These are phyloP conservation scores for Mrakia frigida DNA, from an alignment of 768 basidiomycete genomes.

Conservation along the genomic window DNA sequence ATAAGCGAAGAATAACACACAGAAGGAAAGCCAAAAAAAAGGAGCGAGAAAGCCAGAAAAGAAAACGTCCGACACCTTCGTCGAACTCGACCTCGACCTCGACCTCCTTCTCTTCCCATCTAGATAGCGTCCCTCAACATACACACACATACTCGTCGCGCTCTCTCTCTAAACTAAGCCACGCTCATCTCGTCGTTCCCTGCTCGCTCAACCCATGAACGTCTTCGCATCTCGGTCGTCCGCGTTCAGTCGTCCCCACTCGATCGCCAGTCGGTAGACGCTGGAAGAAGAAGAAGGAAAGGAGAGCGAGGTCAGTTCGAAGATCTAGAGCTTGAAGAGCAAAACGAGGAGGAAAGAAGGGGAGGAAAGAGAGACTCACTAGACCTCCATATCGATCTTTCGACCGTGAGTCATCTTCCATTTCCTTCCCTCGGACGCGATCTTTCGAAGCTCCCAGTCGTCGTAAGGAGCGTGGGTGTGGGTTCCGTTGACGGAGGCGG, in stretches of 20 bases:
- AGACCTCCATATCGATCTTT: conserved; percentile 87
- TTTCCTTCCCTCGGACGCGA: conserved; percentile 84
- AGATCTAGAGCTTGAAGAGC: background rate
- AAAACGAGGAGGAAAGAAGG: conserved; percentile 17
- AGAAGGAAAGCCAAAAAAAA: too few species aligned
- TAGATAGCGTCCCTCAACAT: background rate
- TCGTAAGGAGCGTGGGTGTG: conserved; percentile 8
- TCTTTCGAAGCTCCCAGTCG: conserved; percentile 67
- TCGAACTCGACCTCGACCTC: too few species aligned
- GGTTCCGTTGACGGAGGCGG: conserved; percentile 41
- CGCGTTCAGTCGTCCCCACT: conserved; percentile 77
- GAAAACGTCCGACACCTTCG: too few species aligned
- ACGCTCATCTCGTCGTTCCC: background rate
- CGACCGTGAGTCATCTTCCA: conserved; percentile 84
- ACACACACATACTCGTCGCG: background rate
- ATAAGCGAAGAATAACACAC: too few species aligned
- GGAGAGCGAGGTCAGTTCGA: background rate
- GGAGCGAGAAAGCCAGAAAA: too few species aligned
- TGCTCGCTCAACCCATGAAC: conserved; percentile 2
- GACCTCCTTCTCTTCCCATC: background rate
- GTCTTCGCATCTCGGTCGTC: conserved; percentile 65
- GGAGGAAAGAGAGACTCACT: conserved; percentile 31
- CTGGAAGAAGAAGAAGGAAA: background rate
- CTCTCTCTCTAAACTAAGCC: background rate
- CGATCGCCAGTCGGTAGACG: conserved; percentile 77